phyloP scores from a whole-genome alignment of 345 rosid species.

The Syzygium aromaticum region DNA sequence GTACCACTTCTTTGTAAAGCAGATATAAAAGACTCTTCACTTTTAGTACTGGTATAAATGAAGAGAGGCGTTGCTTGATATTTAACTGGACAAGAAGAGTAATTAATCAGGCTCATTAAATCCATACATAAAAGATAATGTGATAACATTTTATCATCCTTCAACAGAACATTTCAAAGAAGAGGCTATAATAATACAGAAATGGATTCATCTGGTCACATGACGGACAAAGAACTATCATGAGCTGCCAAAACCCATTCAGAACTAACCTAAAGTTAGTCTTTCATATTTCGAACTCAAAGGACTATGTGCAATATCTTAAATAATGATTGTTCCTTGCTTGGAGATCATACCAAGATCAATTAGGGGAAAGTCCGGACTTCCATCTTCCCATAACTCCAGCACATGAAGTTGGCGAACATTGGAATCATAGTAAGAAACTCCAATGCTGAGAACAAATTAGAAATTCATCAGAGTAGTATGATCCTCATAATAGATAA shows the following conservation, averaged over 20 bases:
- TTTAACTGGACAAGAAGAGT: conserved; percentile 38
- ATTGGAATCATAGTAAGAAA: conserved; percentile 80
- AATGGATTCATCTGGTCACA: not conserved
- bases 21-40: conserved; percentile 76
- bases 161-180: not conserved
- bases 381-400: conserved; percentile 92
- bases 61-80: conserved; percentile 75
- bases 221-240: not conserved
- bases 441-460: conserved; percentile 49
- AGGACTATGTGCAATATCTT: not conserved
- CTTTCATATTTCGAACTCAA: not conserved
- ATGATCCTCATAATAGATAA: not conserved
- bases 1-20: conserved; percentile 81
- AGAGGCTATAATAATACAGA: not conserved
- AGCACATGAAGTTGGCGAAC: conserved; percentile 81
- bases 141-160: not conserved
- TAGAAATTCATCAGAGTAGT: not conserved
- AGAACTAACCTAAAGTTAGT: not conserved
- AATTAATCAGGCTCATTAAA: not conserved
- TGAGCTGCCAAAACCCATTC: not conserved
- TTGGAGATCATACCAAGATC: conserved; percentile 49
- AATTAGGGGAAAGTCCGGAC: conserved; percentile 57
- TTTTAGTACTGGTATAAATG: conserved; percentile 87
- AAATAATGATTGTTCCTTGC: conserved; percentile 1
- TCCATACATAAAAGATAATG: not conserved